These are phyloP conservation scores for Zygotorulaspora mrakii DNA, from an alignment of 1,139 yeast genomes.

Conservation along the genomic window DNA sequence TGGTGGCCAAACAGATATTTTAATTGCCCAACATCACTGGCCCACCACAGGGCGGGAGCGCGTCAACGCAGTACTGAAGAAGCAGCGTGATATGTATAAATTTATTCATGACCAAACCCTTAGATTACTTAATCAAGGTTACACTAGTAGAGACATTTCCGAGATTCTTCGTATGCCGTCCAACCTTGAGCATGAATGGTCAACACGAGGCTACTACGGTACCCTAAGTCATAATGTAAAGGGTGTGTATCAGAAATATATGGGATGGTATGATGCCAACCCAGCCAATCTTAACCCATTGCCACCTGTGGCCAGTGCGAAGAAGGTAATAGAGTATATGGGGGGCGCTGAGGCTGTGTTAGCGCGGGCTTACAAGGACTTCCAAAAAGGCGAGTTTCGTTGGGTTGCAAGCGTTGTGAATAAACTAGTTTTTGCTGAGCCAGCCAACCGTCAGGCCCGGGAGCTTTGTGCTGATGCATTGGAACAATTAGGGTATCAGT, in stretches of 20 bases:
- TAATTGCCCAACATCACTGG: constrained; percentile 3
- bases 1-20: not conserved
- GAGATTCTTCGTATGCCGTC: not conserved
- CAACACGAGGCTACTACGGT: constrained; percentile 3
- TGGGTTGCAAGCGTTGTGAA: not conserved
- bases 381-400: constrained; percentile 1
- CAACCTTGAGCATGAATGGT: not conserved
- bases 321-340: not conserved
- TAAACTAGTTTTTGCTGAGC: not conserved
- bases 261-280: constrained; percentile 1
- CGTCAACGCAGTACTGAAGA: not conserved
- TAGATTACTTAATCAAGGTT: constrained; percentile 1
- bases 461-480: not conserved
- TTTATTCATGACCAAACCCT: constrained; percentile 1
- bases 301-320: not conserved
- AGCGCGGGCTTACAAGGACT: not conserved
- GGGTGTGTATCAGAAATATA: constrained; percentile 1
- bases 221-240: not conserved
- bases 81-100: constrained; percentile 2
- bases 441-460: not conserved
- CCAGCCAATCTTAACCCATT: not conserved
- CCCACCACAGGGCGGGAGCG: not conserved
- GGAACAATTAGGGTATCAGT: constrained; percentile 1
- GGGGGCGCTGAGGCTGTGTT: not conserved
- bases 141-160: not conserved